Evolutionary conservation across 169 alveolate genomes (phyloP).

Genomic region (Eimeria maxima): DNA sequence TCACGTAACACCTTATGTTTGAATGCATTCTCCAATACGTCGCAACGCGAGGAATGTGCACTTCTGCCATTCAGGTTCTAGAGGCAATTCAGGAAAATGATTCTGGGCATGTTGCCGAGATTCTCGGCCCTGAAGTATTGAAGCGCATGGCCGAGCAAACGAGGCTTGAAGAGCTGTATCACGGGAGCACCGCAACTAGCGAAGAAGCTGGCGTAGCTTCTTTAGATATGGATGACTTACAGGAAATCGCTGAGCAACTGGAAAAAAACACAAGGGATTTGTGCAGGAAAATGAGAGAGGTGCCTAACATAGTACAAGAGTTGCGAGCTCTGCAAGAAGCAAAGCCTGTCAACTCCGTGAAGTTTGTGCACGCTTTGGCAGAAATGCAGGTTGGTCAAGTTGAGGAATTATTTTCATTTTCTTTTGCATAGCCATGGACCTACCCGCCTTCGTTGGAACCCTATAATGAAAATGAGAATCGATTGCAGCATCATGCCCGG

Average conservation of each 20-base stretch:
- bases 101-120: slow-evolving; percentile 55
- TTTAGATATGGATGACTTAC: slow-evolving; percentile 70
- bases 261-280: slow-evolving; percentile 80
- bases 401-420: background rate
- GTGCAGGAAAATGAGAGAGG: slow-evolving; percentile 71
- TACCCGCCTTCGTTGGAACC: background rate
- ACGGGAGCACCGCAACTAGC: slow-evolving; percentile 52
- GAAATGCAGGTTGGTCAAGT: slow-evolving; percentile 79
- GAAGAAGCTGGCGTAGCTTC: slow-evolving; percentile 65
- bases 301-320: slow-evolving; percentile 79
- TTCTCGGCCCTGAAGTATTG: slow-evolving; percentile 77
- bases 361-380: slow-evolving; percentile 71
- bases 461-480: background rate
- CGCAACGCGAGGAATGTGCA: too few species aligned
- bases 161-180: slow-evolving; percentile 77
- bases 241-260: slow-evolving; percentile 72
- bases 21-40: background rate
- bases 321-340: slow-evolving; percentile 77
- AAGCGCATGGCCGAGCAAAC: slow-evolving; percentile 72
- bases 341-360: slow-evolving; percentile 67
- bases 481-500: background rate
- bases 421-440: background rate
- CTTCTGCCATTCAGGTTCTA: slow-evolving; percentile 48
- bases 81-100: slow-evolving; percentile 79
- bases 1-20: background rate